Conservation (phyloP, 805 yeast species). For the Kazachstania bromeliacearum region DNA sequence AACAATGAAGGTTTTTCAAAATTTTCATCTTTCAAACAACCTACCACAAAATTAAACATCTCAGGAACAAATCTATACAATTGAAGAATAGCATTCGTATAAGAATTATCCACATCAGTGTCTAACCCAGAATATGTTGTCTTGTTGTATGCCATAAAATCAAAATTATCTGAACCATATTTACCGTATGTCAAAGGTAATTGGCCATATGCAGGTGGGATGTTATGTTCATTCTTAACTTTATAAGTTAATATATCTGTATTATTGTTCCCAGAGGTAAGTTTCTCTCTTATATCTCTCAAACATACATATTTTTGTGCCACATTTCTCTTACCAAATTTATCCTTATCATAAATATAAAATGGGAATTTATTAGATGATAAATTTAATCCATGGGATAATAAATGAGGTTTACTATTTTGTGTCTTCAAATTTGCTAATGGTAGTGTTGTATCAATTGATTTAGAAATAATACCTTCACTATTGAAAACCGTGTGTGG, state of each 20-base stretch:
- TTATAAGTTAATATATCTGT: conserved; percentile 13
- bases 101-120: conserved; percentile 70
- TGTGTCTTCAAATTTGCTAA: conserved; percentile 1
- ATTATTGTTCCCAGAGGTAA: conserved; percentile 6
- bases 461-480: conserved; percentile 49
- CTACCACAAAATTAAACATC: conserved; percentile 54
- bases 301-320: conserved; percentile 36
- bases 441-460: conserved; percentile 34
- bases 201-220: conserved; percentile 69
- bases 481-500: conserved; percentile 54
- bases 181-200: conserved; percentile 73
- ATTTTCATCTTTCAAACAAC: conserved; percentile 45
- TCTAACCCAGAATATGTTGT: conserved; percentile 80
- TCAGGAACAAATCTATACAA: conserved; percentile 69
- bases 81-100: conserved; percentile 71
- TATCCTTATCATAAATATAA: conserved; percentile 48
- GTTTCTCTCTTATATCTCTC: conserved; percentile 20
- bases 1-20: conserved; percentile 43
- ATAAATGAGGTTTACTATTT: conserved; percentile 4
- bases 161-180: conserved; percentile 92
- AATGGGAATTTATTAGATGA: conserved; percentile 30
- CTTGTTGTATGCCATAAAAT: conserved; percentile 72
- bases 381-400: conserved; percentile 4
- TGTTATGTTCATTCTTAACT: conserved; percentile 28
- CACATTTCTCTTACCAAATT: conserved; percentile 48